Percentiles rank a stretch among this genome's conserved stretches.
These are phyloP conservation scores for Trichoderma atroviride DNA, from an alignment of 2,329 filamentous ascomycete genomes.

Conservation along the genomic window DNA sequence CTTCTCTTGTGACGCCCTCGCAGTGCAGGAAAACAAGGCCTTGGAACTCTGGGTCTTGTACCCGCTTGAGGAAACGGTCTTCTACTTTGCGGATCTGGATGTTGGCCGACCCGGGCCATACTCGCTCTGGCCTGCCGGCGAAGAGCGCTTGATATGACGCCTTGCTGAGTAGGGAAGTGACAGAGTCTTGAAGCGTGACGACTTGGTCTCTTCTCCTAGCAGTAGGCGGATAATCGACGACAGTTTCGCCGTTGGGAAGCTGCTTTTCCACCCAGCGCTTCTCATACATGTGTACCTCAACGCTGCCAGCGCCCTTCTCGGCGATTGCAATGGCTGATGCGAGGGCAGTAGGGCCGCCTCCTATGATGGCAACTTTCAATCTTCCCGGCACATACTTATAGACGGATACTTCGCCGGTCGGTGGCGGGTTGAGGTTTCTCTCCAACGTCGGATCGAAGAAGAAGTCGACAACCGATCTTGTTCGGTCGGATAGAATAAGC, in stretches of 20 bases:
- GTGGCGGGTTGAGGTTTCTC: slow-evolving; percentile 33
- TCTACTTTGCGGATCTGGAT: slow-evolving; percentile 46
- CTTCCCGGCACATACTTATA: slow-evolving; percentile 37
- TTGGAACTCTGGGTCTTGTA: slow-evolving; percentile 38
- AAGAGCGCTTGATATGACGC: slow-evolving; percentile 38
- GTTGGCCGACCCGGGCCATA: slow-evolving; percentile 43
- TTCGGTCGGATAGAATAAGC: slow-evolving; percentile 32
- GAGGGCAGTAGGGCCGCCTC: slow-evolving; percentile 40
- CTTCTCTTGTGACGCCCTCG: slow-evolving; percentile 37
- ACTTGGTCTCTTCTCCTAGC: slow-evolving; percentile 41
- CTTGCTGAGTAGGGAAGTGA: slow-evolving; percentile 37
- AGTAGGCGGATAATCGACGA: slow-evolving; percentile 37
- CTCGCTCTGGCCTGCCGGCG: slow-evolving; percentile 38
- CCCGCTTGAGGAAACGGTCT: slow-evolving; percentile 40
- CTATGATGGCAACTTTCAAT: slow-evolving; percentile 39
- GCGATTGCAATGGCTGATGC: slow-evolving; percentile 40
- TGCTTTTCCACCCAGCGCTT: slow-evolving; percentile 37
- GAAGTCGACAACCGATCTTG: slow-evolving; percentile 38
- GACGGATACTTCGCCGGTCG: slow-evolving; percentile 31
- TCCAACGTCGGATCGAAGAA: slow-evolving; percentile 42
- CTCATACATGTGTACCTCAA: slow-evolving; percentile 43
- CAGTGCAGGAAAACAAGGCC: slow-evolving; percentile 40
- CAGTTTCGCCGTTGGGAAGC: slow-evolving; percentile 28
- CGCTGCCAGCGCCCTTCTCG: slow-evolving; percentile 38
- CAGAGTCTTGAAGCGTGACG: slow-evolving; percentile 42